phyloP scores from a whole-genome alignment of 148 eudicot genomes.

The Polygonum maritimum region DNA sequence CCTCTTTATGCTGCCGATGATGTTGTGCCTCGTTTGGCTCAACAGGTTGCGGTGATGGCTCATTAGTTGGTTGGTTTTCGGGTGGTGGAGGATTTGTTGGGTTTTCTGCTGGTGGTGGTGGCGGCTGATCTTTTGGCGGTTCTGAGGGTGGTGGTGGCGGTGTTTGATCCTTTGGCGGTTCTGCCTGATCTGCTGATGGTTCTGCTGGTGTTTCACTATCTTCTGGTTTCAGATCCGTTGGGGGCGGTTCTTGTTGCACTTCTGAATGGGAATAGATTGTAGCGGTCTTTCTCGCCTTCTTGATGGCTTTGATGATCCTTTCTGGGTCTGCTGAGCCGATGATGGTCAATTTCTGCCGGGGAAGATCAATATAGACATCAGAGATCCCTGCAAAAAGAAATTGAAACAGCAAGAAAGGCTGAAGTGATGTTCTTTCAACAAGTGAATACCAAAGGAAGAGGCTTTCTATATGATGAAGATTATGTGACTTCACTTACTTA shows the following conservation, averaged over 20 bases:
- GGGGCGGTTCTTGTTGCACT: conserved; percentile 8
- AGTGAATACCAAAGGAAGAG: background rate
- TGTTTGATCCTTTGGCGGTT: background rate
- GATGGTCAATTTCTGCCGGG: conserved; percentile 5
- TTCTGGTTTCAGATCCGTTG: background rate
- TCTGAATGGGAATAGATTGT: conserved; percentile 8
- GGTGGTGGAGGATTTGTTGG: background rate
- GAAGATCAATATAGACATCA: conserved; percentile 10
- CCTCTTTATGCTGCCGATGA: background rate
- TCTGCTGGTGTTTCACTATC: background rate
- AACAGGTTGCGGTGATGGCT: background rate
- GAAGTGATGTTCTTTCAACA: background rate
- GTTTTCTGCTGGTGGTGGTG: background rate
- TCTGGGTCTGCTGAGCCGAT: background rate
- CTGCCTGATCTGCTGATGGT: background rate
- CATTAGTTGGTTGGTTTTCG: background rate
- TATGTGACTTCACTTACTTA: conserved; percentile 15
- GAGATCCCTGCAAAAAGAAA: background rate
- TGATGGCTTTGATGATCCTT: conserved; percentile 10
- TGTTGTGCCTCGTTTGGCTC: background rate
- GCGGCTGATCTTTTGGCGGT: background rate
- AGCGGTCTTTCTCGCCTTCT: conserved; percentile 9
- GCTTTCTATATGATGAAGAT: background rate
- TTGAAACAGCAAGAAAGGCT: background rate
- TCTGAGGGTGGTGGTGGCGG: background rate